Evolutionary conservation across 257 asterid species (phyloP), one percentile per base, ranked within the genome.

Genomic region (Salvia splendens): DNA sequence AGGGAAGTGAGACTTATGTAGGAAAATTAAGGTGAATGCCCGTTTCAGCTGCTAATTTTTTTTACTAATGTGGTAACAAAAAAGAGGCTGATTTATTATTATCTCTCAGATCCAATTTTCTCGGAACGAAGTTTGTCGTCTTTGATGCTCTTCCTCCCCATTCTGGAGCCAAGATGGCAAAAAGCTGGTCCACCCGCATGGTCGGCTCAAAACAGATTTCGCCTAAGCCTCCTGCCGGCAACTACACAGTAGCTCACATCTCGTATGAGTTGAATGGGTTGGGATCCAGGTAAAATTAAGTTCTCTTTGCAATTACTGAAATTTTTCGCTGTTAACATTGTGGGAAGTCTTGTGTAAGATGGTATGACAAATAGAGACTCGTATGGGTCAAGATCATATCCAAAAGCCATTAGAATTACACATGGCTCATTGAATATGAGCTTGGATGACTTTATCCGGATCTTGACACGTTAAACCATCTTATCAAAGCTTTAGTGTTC

Each of bases 181-280:
- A 83, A 74, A 83, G 83, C 63, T 77, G 82, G 73, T 87, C 96
- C 24, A 20, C 78, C 41, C 78, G 80, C 78, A 74, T 76, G 62
- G 82, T 79, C 68, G 86, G 87, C 80, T 75, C 86, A 12, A 86
- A 83, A 71, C 94, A 82, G 68, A 54, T 79, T 35, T 73, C 78
- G 48, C 77, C 88, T 6, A 86, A 80, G 82, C 79, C 77, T 60
- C 85, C 84, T 20, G 65, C 78, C 1, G 89, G 92, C 58, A 88
- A 83, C 80, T 85, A 83, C 63, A 87, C 89, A 0, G 95, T 93
- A 46, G 92, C 92, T 49, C 94, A 86, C 80, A 74, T 93, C 74
- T 86, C 96, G 1, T 90, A 88, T 33, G 96, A 93, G 77, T 65
- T 93, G 72, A 93, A 93, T 55, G 90, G 84, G 65, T 78, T 90